Conservation (phyloP, 2,329 filamentous ascomycete species). For the Cladosporium colombiae region DNA sequence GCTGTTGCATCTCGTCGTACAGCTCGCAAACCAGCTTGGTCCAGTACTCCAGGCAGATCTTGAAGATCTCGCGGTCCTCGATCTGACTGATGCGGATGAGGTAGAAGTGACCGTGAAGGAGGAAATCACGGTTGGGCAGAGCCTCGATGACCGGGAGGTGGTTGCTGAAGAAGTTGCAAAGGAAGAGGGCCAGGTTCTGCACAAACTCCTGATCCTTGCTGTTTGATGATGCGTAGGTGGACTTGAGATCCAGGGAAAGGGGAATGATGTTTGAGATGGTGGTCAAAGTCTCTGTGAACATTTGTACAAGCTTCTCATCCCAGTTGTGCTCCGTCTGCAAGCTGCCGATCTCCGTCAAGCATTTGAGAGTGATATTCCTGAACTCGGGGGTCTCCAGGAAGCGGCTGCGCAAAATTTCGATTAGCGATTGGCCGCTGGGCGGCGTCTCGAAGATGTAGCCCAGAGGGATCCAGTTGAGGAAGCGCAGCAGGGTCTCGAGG, state of each 20-base stretch:
- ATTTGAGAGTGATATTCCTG: constrained; percentile 94
- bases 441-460: constrained; percentile 99
- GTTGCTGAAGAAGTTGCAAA: constrained; percentile 95
- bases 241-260: constrained; percentile 83
- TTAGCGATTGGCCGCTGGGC: constrained; percentile 61
- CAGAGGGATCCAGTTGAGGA: constrained; percentile 98
- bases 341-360: constrained; percentile 93
- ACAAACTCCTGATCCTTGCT: constrained; percentile 95
- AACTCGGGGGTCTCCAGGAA: constrained; percentile 95
- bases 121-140: constrained; percentile 89
- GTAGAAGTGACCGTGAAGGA: constrained; percentile 96
- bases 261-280: constrained; percentile 94
- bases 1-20: constrained; percentile 97
- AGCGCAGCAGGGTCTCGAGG: constrained; percentile 89
- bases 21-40: constrained; percentile 96
- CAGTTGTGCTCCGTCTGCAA: constrained; percentile 85
- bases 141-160: constrained; percentile 94
- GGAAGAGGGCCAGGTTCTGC: constrained; percentile 91
- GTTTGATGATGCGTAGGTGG: constrained; percentile 88
- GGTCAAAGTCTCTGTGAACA: constrained; percentile 96
- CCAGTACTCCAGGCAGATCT: constrained; percentile 99
- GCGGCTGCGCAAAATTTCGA: constrained; percentile 87
- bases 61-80: constrained; percentile 98
- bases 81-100: constrained; percentile 98
- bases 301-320: constrained; percentile 92